Percentiles rank a stretch among this genome's conserved stretches.
phyloP scores from a whole-genome alignment of 495 filamentous ascomycete genomes.

The Penicillium fimorum region DNA sequence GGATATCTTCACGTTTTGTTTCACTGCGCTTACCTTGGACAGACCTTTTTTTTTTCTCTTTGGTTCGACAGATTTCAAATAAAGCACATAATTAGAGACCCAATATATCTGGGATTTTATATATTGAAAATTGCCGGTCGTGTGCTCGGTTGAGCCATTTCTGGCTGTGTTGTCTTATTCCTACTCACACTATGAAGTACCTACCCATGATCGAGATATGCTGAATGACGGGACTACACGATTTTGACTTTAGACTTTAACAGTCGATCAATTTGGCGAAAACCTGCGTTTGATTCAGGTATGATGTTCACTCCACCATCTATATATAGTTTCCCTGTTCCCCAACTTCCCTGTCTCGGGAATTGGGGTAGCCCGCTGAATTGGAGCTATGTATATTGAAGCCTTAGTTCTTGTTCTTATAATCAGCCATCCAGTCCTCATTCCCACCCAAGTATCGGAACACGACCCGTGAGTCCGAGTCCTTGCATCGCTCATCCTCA shows the following conservation, averaged over 20 bases:
- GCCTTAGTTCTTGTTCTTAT: neutral
- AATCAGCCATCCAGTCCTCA: constrained; percentile 42
- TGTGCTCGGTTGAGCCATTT: neutral
- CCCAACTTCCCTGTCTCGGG: neutral
- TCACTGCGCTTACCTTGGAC: neutral
- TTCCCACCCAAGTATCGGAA: constrained; percentile 51
- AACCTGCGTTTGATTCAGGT: neutral
- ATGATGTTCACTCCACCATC: neutral
- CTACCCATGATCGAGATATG: no score
- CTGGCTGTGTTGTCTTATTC: neutral
- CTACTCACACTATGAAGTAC: neutral
- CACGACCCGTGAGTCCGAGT: constrained; percentile 53
- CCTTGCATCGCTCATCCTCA: constrained; percentile 43
- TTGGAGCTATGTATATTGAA: neutral
- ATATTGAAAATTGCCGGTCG: neutral
- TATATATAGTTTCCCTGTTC: neutral
- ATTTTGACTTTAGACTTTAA: neutral
- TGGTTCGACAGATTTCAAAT: neutral
- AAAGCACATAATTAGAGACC: neutral
- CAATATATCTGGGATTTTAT: neutral
- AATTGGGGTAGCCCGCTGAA: neutral
- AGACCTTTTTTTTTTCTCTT: neutral
- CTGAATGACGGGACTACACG: neutral
- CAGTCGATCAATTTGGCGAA: neutral
- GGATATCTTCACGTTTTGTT: neutral